A percentile compares a stretch with the other conserved stretches of the same genome.
Conservation (phyloP, 2,329 filamentous ascomycete species). For the Talaromyces verruculosus region DNA sequence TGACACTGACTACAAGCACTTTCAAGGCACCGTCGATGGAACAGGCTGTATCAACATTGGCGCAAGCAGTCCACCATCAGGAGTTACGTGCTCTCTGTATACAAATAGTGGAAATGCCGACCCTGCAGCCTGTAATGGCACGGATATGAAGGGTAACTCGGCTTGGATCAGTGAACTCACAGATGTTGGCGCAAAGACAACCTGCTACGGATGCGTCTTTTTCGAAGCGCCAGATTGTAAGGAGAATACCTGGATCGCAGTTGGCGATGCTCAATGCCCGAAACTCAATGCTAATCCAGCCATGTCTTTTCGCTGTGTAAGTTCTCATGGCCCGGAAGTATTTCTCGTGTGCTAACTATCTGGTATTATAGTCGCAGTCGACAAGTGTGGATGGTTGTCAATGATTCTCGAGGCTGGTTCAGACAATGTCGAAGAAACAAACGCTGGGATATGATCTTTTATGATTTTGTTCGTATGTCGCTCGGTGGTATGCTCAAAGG, state of each 20-base stretch:
- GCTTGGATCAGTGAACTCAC: background rate
- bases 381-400: background rate
- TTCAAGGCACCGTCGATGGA: background rate
- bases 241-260: background rate
- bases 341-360: background rate
- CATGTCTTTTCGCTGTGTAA: background rate
- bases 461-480: background rate
- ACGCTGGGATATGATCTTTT: background rate
- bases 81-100: background rate
- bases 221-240: background rate
- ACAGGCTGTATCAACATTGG: background rate
- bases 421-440: background rate
- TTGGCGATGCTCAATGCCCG: background rate
- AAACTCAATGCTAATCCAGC: background rate
- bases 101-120: background rate
- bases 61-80: background rate
- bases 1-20: background rate
- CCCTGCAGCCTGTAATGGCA: background rate
- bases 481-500: background rate
- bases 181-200: background rate
- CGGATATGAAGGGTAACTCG: background rate
- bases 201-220: background rate
- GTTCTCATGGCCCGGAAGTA: background rate
- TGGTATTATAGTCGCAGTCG: background rate
- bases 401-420: background rate